Conservation (phyloP, 2,329 filamentous ascomycete species). For the Ceratocystis eucalypticola region DNA sequence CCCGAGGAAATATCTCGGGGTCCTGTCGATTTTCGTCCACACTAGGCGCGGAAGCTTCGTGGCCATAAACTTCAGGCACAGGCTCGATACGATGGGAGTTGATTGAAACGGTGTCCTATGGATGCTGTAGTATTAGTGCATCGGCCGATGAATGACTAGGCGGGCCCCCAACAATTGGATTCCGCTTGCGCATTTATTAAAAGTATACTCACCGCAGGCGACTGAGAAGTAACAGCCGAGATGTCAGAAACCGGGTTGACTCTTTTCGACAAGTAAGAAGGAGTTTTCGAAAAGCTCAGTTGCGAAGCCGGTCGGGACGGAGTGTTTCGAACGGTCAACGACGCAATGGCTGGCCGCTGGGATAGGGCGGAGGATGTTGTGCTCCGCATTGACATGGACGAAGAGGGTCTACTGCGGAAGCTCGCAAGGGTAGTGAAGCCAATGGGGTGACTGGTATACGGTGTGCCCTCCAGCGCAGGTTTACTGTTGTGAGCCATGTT, state of each 20-base stretch:
- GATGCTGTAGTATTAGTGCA: too few species aligned
- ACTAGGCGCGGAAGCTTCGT: too few species aligned
- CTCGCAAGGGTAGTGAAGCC: neutral
- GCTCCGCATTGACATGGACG: neutral
- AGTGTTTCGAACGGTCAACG: neutral
- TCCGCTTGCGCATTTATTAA: too few species aligned
- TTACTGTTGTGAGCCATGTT: too few species aligned
- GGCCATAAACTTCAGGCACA: too few species aligned
- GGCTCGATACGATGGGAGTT: too few species aligned
- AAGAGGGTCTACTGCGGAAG: neutral
- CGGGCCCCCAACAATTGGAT: too few species aligned
- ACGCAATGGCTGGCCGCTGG: neutral
- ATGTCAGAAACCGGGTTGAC: neutral
- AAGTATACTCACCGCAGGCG: neutral
- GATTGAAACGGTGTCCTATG: too few species aligned
- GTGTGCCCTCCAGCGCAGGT: too few species aligned
- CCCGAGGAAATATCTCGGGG: neutral
- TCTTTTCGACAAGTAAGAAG: neutral
- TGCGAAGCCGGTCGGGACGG: neutral
- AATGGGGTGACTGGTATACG: neutral
- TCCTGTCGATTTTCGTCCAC: neutral
- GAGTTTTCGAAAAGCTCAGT: neutral
- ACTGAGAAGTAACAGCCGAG: neutral
- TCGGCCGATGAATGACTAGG: too few species aligned
- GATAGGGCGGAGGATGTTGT: neutral